Evolutionary conservation across 208 protist genomes (phyloP).

Genomic region (Leishmania arabica): DNA sequence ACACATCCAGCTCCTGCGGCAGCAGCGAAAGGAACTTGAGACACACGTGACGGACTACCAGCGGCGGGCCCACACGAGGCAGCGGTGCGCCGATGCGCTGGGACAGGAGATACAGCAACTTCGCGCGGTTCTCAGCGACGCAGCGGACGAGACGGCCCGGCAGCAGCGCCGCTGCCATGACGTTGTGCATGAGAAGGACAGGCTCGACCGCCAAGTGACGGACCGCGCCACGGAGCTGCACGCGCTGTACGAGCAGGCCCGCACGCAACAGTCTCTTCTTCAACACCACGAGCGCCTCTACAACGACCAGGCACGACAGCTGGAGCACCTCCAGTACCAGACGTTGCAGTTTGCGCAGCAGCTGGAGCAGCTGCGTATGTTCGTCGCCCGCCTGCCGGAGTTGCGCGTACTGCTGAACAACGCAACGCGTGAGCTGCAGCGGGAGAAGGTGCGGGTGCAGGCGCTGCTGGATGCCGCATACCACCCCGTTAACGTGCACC

Average conservation of each 20-base stretch:
- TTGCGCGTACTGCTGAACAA: conserved; percentile 70
- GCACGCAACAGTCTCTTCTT: conserved; percentile 93
- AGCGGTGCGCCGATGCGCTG: conserved; percentile 44
- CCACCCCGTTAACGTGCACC: conserved; percentile 96
- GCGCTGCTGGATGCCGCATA: conserved; percentile 95
- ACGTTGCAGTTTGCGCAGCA: conserved; percentile 48
- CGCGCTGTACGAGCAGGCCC: conserved; percentile 97
- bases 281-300: conserved; percentile 95
- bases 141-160: conserved; percentile 79
- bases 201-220: conserved; percentile 94
- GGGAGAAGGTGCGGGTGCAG: conserved; percentile 83
- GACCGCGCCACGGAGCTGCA: conserved; percentile 94
- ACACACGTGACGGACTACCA: conserved; percentile 50
- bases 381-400: conserved; percentile 58
- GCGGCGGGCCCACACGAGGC: conserved; percentile 37
- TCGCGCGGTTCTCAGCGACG: conserved; percentile 92
- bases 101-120: conserved; percentile 90
- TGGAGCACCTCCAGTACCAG: conserved; percentile 71
- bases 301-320: conserved; percentile 66
- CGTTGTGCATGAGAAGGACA: conserved; percentile 96
- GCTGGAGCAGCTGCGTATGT: conserved; percentile 52
- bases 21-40: conserved; percentile 59
- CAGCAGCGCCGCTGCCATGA: conserved; percentile 93
- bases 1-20: conserved; percentile 43
- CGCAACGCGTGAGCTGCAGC: conserved; percentile 57